Base-by-base conservation (phyloP, 2,329 filamentous ascomycete genomes). In the Hymenoscyphus infarciens region DNA sequence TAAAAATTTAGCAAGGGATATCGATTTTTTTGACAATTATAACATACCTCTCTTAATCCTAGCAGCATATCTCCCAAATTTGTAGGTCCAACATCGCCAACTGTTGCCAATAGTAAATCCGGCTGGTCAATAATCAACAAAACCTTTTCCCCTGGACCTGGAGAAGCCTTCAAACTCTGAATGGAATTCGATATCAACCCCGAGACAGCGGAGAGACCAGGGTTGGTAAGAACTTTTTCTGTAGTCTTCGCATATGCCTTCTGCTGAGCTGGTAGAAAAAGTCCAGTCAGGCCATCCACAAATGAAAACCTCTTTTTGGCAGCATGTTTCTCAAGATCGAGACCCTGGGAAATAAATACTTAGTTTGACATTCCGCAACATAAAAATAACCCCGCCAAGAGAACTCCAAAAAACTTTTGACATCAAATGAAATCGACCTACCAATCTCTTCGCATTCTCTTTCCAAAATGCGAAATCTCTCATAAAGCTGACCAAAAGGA, bases 401-500 rank as follows among this genome's bases (percentile, higher is more conserved):
- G 16, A 27, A 56, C 45, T 13, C 42, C 16, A 33, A 22, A 61
- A 42, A 45, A 10, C 33, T 35, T 35, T 35, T 35, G 33, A 38
- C 4, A 64, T 61, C 33, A 62, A 53, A 45, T 27, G 57, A 25
- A 57, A 5, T 25, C 31, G 29, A 74, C 81, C 67, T 77, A 91
- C 89, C 72, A 92, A 75, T 75, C 87, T 87, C 60, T 85, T 82
- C 1, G 82, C 83, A 57, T 90, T 88, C 2, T 87, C 84, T 66
- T 80, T 86, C 92, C 92, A 97, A 73, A 96, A 96, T 1, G 83
- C 79, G 66, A 83, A 84, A 70, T 94, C 89, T 64, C 91, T 83
- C 76, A 96, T 78, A 76, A 95, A 97, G 77, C 90, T 96, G 63
- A 95, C 86, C 2, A 97, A 80, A 2, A 97, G 80, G 0, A 97